A percentile compares a stretch with the other conserved stretches of the same genome.
Evolutionary conservation across 2,329 filamentous ascomycete species (phyloP).

Genomic region (Fusarium sp.): DNA sequence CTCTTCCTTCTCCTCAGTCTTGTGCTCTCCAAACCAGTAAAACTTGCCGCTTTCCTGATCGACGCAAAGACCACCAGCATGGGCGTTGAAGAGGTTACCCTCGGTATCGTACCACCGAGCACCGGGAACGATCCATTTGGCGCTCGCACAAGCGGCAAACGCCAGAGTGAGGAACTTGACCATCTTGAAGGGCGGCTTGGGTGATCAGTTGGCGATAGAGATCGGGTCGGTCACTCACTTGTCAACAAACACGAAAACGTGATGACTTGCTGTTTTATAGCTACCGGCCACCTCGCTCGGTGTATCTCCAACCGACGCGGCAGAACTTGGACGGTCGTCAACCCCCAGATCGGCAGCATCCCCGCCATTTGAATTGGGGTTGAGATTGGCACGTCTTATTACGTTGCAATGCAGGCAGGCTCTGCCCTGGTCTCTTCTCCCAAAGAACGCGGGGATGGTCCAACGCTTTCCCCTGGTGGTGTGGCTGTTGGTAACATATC

Average conservation of each 20-base stretch:
- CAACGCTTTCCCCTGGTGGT: slow-evolving; percentile 4
- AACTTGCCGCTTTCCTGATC: slow-evolving; percentile 63
- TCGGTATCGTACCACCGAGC: slow-evolving; percentile 68
- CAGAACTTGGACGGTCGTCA: background rate
- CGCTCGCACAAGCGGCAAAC: slow-evolving; percentile 30
- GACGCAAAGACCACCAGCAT: slow-evolving; percentile 65
- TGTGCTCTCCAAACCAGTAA: slow-evolving; percentile 71
- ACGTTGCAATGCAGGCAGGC: background rate
- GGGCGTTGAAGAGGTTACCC: slow-evolving; percentile 68
- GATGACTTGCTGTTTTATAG: slow-evolving; percentile 12
- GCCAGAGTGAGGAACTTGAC: slow-evolving; percentile 10
- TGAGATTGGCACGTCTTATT: background rate
- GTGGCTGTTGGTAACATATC: slow-evolving; percentile 4
- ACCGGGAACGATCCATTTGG: slow-evolving; percentile 67
- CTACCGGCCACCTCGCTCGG: slow-evolving; percentile 3
- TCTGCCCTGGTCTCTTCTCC: background rate
- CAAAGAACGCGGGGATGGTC: slow-evolving; percentile 14
- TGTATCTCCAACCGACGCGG: slow-evolving; percentile 19
- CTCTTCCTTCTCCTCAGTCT: slow-evolving; percentile 64
- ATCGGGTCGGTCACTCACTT: background rate
- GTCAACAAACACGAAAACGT: background rate
- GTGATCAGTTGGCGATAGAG: background rate
- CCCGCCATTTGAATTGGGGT: background rate
- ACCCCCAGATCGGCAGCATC: slow-evolving; percentile 7
- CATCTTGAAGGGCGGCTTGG: background rate